phyloP scores from a whole-genome alignment of 2,329 filamentous ascomycete species.

The Ceratocystis diversiconidia region DNA sequence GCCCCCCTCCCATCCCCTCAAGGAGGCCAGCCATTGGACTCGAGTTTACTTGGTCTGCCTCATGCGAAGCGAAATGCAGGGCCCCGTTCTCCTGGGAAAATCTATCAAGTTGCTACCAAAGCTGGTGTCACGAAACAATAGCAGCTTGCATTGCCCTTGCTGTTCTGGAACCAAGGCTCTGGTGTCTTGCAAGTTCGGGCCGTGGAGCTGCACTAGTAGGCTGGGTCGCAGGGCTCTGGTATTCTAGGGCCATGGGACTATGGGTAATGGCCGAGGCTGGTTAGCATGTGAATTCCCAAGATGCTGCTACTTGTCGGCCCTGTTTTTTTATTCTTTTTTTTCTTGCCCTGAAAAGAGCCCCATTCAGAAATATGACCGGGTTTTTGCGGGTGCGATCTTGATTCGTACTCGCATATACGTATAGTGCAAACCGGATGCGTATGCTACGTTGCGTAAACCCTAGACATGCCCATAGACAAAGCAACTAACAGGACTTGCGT shows the following conservation, averaged over 20 bases:
- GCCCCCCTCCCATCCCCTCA: neutral
- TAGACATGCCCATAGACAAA: neutral
- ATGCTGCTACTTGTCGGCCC: too few species aligned
- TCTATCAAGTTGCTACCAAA: neutral
- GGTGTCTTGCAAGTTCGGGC: neutral
- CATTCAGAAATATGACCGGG: too few species aligned
- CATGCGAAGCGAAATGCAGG: constrained; percentile 2
- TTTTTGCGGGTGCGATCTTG: too few species aligned
- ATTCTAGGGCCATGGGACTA: too few species aligned
- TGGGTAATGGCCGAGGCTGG: too few species aligned
- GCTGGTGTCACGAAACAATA: constrained; percentile 2
- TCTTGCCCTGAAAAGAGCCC: too few species aligned
- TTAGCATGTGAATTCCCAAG: too few species aligned
- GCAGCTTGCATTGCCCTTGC: neutral
- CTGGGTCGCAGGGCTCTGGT: too few species aligned
- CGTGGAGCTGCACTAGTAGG: too few species aligned
- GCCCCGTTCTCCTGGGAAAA: neutral
- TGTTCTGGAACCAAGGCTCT: neutral
- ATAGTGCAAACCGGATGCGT: neutral
- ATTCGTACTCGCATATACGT: too few species aligned
- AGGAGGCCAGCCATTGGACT: neutral
- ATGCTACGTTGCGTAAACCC: neutral
- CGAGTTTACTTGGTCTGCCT: neutral
- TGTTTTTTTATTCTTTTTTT: too few species aligned
- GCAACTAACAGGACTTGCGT: neutral